Conservation (phyloP, 768 basidiomycete species). For the Dendrothele bispora region DNA sequence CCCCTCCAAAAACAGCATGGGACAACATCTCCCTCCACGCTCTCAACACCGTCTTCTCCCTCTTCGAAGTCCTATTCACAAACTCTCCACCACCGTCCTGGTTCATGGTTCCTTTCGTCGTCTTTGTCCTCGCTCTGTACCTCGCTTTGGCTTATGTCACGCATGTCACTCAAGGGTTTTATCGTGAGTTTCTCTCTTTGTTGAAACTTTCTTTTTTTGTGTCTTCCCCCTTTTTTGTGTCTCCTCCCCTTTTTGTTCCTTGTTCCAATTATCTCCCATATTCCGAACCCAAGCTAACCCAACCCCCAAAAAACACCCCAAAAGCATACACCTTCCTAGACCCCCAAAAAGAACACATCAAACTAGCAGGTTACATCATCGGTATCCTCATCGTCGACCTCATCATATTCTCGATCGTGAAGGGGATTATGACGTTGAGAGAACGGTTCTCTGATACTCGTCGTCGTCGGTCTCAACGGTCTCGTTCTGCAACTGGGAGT, state of each 20-base stretch:
- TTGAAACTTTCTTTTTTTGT: neutral
- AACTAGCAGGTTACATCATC: conserved; percentile 61
- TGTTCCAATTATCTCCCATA: neutral
- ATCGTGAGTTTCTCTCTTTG: conserved; percentile 43
- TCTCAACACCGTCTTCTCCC: conserved; percentile 54
- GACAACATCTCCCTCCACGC: conserved; percentile 59
- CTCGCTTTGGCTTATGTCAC: conserved; percentile 73
- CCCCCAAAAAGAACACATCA: conserved; percentile 39
- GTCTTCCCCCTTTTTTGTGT: neutral
- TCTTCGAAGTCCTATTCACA: conserved; percentile 59
- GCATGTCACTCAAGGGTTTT: conserved; percentile 57
- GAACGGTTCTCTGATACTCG: neutral
- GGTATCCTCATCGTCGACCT: conserved; percentile 54
- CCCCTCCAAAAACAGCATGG: conserved; percentile 45
- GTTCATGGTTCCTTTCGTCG: conserved; percentile 43
- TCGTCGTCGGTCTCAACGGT: neutral
- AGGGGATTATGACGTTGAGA: conserved; percentile 1
- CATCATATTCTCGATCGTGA: conserved; percentile 48
- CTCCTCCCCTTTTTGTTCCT: neutral
- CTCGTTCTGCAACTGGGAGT: too few relatives aligned
- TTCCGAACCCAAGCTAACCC: too few relatives aligned
- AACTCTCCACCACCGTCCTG: conserved; percentile 53
- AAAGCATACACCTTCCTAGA: conserved; percentile 69
- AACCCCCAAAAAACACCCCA: too few relatives aligned
- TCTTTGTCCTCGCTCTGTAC: conserved; percentile 55